Base-by-base conservation (phyloP, 2,329 filamentous ascomycete species). In the Diplodia intermedia region DNA sequence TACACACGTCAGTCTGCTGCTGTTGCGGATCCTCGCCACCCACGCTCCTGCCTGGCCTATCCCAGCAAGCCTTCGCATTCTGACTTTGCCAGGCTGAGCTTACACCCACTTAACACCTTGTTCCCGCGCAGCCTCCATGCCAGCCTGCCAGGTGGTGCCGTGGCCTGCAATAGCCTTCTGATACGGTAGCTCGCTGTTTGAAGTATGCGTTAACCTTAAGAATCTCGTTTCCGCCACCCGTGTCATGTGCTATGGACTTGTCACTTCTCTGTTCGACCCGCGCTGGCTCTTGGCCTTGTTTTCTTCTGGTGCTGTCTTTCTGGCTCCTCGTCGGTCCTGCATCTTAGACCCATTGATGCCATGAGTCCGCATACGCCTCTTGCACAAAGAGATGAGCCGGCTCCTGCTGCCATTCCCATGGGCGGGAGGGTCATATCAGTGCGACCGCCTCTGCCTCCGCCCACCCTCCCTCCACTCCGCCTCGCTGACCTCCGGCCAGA, bases 391-490 rank as follows among this genome's bases (percentile, higher is more conserved):
- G 43, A 63, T 52, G 60, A 52, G 43, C 47, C 60, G 7, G 29
- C 15, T 4, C 69, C 70, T 36, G 73, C 71, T 26, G 50, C 68
- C 54, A 71, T 76, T 29, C 75, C 75, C 18, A 43, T 71, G 20
- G 71, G 68, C 9, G 75, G 74, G 29, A 69, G 72, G 29, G 53
- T 75, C 20, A 47, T 76, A n/a, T 73, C 72, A 26, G 68, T 73
- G 40, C 47, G 65, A 18, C 43, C 47, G 29, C 47, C 43, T 52
- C 4, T 26, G 12, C n/a, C 9, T 11, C 3, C 26, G 4, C 26
- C 26, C 4, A 4, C 4, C 26, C 26, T 26, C 14, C 12, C 29
- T 56, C 18, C 47, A 20, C 7, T 14, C 12, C 1, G 11, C 18
- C 5, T 2, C 7, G n/a, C 60, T 63, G 31, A 63, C 31, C 4